Percentiles rank a stretch among this genome's conserved stretches.
Conservation (phyloP, 1,139 yeast genomes). For the Candida labiduridarum region DNA sequence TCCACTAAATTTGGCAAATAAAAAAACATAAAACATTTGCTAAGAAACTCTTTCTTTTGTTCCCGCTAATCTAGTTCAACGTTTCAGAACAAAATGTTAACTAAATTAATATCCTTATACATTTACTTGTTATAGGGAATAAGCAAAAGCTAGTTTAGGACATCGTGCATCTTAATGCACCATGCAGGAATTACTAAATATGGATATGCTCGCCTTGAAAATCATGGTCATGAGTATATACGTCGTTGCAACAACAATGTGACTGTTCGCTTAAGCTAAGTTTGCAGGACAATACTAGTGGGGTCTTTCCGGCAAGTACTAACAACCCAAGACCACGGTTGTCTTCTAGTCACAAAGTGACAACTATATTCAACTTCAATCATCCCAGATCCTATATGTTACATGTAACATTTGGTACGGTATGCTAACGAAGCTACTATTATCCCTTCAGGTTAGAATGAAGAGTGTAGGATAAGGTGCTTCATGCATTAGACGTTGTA, state of each 20-base stretch:
- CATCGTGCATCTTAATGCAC: background rate
- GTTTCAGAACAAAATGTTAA: too few species aligned
- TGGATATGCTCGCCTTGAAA: constrained; percentile 3
- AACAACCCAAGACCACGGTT: too few species aligned
- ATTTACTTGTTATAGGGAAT: background rate
- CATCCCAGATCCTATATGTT: too few species aligned
- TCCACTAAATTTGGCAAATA: background rate
- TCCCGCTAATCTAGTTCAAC: background rate
- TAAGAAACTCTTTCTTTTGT: background rate
- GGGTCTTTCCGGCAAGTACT: too few species aligned
- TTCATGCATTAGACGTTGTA: background rate
- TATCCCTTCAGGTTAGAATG: too few species aligned
- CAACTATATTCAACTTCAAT: too few species aligned
- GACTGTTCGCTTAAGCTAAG: background rate
- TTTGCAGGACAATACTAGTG: background rate
- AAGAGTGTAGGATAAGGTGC: background rate
- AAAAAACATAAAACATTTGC: background rate
- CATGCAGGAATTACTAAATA: background rate
- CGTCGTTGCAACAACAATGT: background rate
- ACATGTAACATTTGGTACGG: too few species aligned
- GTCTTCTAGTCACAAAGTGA: too few species aligned
- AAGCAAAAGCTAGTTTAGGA: background rate
- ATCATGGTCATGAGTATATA: background rate
- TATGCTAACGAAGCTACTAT: too few species aligned
- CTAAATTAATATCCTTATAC: background rate